Conservation (phyloP, 148 eudicot species). For the Amaranthus hypochondriacus region DNA sequence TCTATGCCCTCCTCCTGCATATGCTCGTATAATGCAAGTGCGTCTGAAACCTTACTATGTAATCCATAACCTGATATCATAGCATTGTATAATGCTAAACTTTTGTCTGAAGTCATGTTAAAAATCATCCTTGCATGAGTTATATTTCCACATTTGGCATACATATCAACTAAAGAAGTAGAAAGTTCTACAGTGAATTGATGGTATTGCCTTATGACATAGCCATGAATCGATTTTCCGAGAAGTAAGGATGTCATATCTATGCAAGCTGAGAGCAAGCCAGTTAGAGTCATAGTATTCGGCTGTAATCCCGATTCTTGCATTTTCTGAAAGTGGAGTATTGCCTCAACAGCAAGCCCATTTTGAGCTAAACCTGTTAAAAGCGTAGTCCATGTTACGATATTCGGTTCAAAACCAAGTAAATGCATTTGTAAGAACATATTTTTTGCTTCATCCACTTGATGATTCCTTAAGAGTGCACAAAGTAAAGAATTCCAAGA, state of each 20-base stretch:
- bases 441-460: conserved; percentile 38
- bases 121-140: conserved; percentile 31
- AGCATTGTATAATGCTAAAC: conserved; percentile 23
- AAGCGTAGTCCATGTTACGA: conserved; percentile 44
- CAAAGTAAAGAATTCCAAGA: conserved; percentile 47
- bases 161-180: conserved; percentile 54
- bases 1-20: conserved; percentile 30
- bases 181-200: conserved; percentile 24
- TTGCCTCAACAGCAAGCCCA: conserved; percentile 33
- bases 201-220: conserved; percentile 24
- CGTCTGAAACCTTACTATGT: conserved; percentile 37
- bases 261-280: conserved; percentile 40
- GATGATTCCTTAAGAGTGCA: conserved; percentile 35
- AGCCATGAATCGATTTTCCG: conserved; percentile 45
- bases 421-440: conserved; percentile 40
- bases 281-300: conserved; percentile 30
- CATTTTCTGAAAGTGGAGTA: conserved; percentile 34
- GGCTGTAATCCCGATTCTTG: conserved; percentile 35
- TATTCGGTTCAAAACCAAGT: conserved; percentile 35
- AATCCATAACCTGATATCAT: conserved; percentile 33
- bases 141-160: conserved; percentile 48
- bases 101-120: conserved; percentile 25
- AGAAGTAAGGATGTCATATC: conserved; percentile 25
- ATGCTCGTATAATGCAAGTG: conserved; percentile 33
- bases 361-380: conserved; percentile 41